phyloP scores from a whole-genome alignment of 352 stramenopile species.

The Phytophthora sp. region DNA sequence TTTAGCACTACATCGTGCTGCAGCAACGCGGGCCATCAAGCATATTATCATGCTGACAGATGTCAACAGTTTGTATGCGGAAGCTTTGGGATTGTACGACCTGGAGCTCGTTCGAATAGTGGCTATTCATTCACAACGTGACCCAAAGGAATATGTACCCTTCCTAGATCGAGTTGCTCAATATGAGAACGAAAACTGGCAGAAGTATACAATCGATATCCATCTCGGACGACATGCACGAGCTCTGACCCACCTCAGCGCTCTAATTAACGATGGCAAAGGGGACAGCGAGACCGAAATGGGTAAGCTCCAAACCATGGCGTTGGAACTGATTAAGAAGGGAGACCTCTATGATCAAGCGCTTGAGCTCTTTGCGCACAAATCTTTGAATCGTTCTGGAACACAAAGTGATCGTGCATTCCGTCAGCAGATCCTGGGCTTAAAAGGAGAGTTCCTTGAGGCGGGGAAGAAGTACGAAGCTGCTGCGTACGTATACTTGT shows the following conservation, averaged over 20 bases:
- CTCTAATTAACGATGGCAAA: constrained; percentile 23
- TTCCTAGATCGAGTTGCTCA: constrained; percentile 60
- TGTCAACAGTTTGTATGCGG: constrained; percentile 70
- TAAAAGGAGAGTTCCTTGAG: constrained; percentile 61
- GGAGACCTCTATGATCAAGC: constrained; percentile 61
- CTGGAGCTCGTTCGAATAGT: constrained; percentile 65
- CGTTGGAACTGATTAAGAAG: constrained; percentile 47
- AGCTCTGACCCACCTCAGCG: constrained; percentile 55
- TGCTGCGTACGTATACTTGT: constrained; percentile 72
- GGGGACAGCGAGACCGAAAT: constrained; percentile 32
- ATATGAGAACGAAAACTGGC: constrained; percentile 39
- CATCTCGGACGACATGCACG: constrained; percentile 49
- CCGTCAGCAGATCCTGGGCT: constrained; percentile 41
- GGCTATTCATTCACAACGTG: constrained; percentile 64
- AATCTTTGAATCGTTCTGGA: constrained; percentile 2
- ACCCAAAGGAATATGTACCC: constrained; percentile 75
- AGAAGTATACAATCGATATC: constrained; percentile 70
- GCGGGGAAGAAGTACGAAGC: constrained; percentile 45
- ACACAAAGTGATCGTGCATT: constrained; percentile 30
- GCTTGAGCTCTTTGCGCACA: constrained; percentile 42
- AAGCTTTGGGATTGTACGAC: constrained; percentile 75
- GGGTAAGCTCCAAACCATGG: constrained; percentile 22
- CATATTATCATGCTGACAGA: constrained; percentile 75
- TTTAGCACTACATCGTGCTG: background rate
- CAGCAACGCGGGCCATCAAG: constrained; percentile 66